phyloP scores from a whole-genome alignment of 2,329 filamentous ascomycete species.

The Coniochaeta sp. region DNA sequence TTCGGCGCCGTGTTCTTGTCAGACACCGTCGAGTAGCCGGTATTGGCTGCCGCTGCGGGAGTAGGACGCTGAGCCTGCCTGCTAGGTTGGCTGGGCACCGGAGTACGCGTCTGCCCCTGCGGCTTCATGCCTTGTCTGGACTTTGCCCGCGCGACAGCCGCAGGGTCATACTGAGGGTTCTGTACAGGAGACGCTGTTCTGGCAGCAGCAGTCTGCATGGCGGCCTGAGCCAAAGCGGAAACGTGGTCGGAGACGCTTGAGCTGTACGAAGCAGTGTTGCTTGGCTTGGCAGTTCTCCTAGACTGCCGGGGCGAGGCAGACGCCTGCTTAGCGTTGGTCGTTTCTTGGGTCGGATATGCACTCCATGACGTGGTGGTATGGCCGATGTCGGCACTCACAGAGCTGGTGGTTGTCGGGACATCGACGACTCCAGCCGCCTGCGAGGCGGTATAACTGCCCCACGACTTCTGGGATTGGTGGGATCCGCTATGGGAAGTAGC shows the following conservation, averaged over 20 bases:
- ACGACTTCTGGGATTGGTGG: not conserved
- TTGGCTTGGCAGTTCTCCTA: not conserved
- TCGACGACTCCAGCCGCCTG: not conserved
- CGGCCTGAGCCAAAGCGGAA: not conserved
- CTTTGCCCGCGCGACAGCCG: constrained; percentile 21
- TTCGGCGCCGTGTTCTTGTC: constrained; percentile 9
- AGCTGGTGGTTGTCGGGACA: not conserved
- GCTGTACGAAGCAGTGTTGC: not conserved
- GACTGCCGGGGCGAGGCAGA: not conserved
- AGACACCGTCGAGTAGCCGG: not conserved
- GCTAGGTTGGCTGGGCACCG: constrained; percentile 13
- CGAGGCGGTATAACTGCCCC: not conserved
- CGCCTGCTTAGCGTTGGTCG: not conserved
- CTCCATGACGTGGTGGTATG: not conserved
- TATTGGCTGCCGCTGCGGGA: constrained; percentile 4
- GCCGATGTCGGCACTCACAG: not conserved
- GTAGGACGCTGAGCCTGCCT: constrained; percentile 10
- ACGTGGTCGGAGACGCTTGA: not conserved
- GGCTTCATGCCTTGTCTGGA: constrained; percentile 26
- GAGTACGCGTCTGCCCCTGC: constrained; percentile 21
- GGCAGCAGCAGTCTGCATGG: constrained; percentile 12
- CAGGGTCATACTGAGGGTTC: constrained; percentile 21
- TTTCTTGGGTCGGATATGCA: not conserved
- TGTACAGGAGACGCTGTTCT: constrained; percentile 14
- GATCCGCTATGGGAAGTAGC: not conserved